Conservation (phyloP, 1,139 yeast genomes). For the Arxiozyma heterogenica region DNA sequence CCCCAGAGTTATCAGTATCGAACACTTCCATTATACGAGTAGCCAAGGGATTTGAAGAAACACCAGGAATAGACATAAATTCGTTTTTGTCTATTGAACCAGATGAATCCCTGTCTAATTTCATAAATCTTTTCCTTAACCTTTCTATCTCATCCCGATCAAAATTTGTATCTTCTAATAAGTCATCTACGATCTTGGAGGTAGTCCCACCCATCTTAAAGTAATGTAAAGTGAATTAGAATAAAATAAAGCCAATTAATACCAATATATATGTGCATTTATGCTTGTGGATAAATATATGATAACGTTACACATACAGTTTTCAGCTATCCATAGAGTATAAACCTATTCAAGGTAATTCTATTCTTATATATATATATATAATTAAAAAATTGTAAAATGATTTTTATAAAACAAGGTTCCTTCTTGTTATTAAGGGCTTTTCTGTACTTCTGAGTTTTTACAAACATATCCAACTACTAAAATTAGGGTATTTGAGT, state of each 20-base stretch:
- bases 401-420: too few relatives aligned
- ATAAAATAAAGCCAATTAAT: too few relatives aligned
- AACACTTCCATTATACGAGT: constrained; percentile 85
- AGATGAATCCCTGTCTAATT: constrained; percentile 83
- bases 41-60: constrained; percentile 83
- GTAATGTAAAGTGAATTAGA: too few relatives aligned
- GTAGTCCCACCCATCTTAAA: constrained; percentile 56
- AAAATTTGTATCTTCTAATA: constrained; percentile 73
- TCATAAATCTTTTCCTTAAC: constrained; percentile 86
- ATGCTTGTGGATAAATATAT: not conserved
- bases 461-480: too few relatives aligned
- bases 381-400: too few relatives aligned
- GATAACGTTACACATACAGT: too few relatives aligned
- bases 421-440: not conserved
- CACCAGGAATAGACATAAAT: constrained; percentile 87
- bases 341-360: too few relatives aligned
- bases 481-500: not conserved
- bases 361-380: too few relatives aligned
- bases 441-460: too few relatives aligned
- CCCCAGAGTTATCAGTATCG: constrained; percentile 89
- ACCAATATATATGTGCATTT: not conserved
- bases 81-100: constrained; percentile 90
- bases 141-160: constrained; percentile 88
- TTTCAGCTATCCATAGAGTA: too few relatives aligned
- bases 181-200: constrained; percentile 55